Evolutionary conservation across 164 flowering plant species (phyloP), one percentile per base, ranked within the genome.

Genomic region (Piper longum): DNA sequence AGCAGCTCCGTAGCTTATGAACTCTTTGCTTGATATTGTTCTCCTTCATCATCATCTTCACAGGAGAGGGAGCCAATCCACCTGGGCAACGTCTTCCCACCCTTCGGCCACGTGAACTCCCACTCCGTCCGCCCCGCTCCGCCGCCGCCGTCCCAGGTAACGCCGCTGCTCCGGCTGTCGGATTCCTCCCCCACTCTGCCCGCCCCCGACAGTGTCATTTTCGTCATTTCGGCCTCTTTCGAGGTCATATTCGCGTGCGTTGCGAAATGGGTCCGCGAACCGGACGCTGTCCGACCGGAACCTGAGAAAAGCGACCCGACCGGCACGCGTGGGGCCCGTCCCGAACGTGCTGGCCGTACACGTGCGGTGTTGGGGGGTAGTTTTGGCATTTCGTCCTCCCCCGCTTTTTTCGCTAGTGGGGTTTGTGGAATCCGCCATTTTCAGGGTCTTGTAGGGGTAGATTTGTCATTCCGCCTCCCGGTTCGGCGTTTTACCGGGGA

Each of bases 91-190:
- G 69, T 86, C 72, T 86, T 82, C 69, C 83, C 91, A 44, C 59
- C 81, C 19, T 85, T 79, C 72, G 91, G 82, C 58, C 83, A 81
- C 16, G 70, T 83, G 68, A 87, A 83, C 71, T 16, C 70, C 45
- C 90, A 77, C 58, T 62, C 82, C 2, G 42, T 81, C 57, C 78
- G 83, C 54, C 83, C 85, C 0, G 75, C 72, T 4, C 74, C 82
- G 57, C 90, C 74, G 59, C 73, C 59, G 6, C 19, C 62, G 79
- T 60, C 85, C 41, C 26, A 57, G 26, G 17, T 14, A 57, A 65
- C 45, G 42, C 41, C 52, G 1, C 57, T 11, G 44, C 57, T 45
- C 55, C 41, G 52, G 1, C 57, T 4, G 16, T 7, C 13, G 26
- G 45, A 17, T 43, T 62, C 48, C 4, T 5, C 41, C 3, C 12